Evolutionary conservation across 2,329 filamentous ascomycete genomes (phyloP).

Genomic region (Aspergillus costaricaensis): DNA sequence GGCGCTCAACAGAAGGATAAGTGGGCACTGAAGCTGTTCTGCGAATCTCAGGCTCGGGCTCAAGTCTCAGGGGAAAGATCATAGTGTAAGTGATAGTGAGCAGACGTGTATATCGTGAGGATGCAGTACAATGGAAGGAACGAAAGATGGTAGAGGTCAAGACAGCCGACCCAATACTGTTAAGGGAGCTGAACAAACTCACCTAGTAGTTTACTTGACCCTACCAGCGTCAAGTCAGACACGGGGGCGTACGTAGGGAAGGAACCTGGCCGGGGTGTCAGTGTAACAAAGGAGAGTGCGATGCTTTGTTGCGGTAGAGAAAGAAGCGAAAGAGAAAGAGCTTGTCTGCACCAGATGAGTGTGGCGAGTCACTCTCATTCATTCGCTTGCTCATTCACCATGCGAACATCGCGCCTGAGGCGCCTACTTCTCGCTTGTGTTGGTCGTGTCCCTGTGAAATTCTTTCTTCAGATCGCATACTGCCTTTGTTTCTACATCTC

Average conservation of each 20-base stretch:
- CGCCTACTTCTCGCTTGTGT: neutral
- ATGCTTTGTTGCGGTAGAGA: neutral
- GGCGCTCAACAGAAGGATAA: neutral
- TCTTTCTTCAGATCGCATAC: neutral
- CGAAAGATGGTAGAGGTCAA: neutral
- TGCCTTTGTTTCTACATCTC: neutral
- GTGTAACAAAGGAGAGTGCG: neutral
- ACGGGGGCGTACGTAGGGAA: neutral
- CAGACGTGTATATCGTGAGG: neutral
- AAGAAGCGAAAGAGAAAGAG: neutral
- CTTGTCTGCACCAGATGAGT: neutral
- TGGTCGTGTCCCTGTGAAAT: neutral
- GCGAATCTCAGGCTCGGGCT: neutral
- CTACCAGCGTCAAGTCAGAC: neutral
- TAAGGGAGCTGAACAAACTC: neutral
- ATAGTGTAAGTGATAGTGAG: slow-evolving; percentile 1
- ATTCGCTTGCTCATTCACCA: neutral
- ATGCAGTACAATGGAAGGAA: neutral
- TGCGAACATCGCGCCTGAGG: neutral
- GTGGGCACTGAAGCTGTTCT: neutral
- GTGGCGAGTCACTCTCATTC: neutral
- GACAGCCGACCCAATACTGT: neutral
- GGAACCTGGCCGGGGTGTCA: neutral
- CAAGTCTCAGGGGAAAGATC: neutral
- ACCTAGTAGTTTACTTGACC: neutral